Base-by-base conservation (phyloP, 371 early-diverging fungal genomes). In the Mucor saturninus region DNA sequence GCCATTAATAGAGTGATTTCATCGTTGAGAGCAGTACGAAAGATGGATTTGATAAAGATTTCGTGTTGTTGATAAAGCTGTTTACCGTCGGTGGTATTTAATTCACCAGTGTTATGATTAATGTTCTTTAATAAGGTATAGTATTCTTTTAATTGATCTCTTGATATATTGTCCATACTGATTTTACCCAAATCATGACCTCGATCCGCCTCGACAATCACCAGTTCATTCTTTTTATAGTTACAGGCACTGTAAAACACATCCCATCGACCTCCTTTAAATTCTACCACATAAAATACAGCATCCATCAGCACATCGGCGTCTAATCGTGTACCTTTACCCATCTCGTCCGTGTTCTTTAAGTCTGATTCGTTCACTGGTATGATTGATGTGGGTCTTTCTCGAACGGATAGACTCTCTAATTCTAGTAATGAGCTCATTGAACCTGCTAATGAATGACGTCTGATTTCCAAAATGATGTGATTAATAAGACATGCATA, bases 141-240 rank as follows among this genome's bases (percentile, higher is more conserved):
- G 26, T 50, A 65, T 5, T 13, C 46, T n/a, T 71, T 64, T 26
- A 71, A 46, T 26, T 67, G 68, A 6, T 56, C 30, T 38, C 65
- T 52, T 50, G 35, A 62, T n/a, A 71, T 71, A 35, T 67, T 60
- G n/a, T 68, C 65, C 45, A 65, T 50, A 14, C 56, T 59, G 8
- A 98, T 88, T 60, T 93, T 91, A 26, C 98, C 98, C 42, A 98
- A 80, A 71, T 98, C 98, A 56, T 92, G 92, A 26, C 98, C 98
- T 38, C 98, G 89, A 72, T 98, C 98, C 2, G 96, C 98, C 75
- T 98, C 98, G 1, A 96, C 97, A 60, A 98, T 93, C 11, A 94
- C 96, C 55, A 93, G 74, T 59, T 94, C 93, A 10, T 91, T 89
- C 9, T 59, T 21, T 28, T 64, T 58, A 15, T 37, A 26, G 43